Evolutionary conservation across 805 yeast species (phyloP).

Genomic region (Zygosaccharomyces gambellarensis): DNA sequence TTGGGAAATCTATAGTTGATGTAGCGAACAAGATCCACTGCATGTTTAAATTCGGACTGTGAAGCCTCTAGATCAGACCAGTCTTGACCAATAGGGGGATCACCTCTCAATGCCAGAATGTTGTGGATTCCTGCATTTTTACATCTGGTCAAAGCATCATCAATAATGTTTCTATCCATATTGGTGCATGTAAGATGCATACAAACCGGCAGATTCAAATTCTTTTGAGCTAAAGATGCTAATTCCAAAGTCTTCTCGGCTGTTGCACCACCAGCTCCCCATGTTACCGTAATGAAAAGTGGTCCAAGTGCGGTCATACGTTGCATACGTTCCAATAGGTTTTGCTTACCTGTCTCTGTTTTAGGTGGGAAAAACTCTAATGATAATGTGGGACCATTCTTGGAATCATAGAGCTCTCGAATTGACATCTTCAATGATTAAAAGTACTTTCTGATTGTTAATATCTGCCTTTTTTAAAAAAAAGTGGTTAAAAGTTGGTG

Average conservation of each 20-base stretch:
- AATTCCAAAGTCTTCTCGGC: conserved; percentile 79
- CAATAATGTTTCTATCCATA: conserved; percentile 71
- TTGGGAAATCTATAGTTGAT: conserved; percentile 68
- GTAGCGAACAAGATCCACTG: conserved; percentile 81
- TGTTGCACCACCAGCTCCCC: conserved; percentile 99
- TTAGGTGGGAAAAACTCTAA: conserved; percentile 98
- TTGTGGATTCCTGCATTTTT: conserved; percentile 76
- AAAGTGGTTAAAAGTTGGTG: neutral
- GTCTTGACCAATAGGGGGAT: conserved; percentile 71
- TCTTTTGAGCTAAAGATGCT: conserved; percentile 70
- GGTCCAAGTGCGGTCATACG: conserved; percentile 90
- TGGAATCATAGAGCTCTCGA: conserved; percentile 48
- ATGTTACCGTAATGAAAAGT: conserved; percentile 84
- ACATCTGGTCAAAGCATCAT: conserved; percentile 69
- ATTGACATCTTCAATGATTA: conserved; percentile 20
- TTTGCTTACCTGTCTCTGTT: conserved; percentile 81
- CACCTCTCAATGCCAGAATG: conserved; percentile 91
- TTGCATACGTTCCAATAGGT: conserved; percentile 77
- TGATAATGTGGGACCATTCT: conserved; percentile 61
- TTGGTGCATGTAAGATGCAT: conserved; percentile 96
- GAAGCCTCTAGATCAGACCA: conserved; percentile 31
- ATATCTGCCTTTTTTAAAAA: neutral
- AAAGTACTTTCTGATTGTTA: neutral
- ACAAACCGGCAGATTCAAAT: conserved; percentile 81
- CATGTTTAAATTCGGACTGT: conserved; percentile 61